These are phyloP conservation scores for Xerocomus alliaceus DNA, from an alignment of 1,284 basidiomycete genomes.

Conservation along the genomic window DNA sequence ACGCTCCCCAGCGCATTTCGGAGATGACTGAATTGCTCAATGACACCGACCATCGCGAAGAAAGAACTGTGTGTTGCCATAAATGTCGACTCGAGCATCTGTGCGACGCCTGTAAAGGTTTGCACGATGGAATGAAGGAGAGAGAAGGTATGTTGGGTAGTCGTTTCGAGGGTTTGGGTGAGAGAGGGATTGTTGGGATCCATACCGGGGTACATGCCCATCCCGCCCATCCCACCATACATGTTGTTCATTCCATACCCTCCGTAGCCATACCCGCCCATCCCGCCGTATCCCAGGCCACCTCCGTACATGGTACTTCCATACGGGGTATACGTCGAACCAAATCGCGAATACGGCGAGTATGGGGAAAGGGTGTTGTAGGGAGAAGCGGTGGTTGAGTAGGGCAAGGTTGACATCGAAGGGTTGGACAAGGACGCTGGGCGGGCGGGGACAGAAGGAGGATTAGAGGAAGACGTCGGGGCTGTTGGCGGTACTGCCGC, in stretches of 20 bases:
- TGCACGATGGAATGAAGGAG: slow-evolving; percentile 95
- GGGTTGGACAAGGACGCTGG: slow-evolving; percentile 48
- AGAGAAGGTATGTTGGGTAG: slow-evolving; percentile 92
- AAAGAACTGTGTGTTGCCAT: slow-evolving; percentile 99
- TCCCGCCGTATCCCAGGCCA: slow-evolving; percentile 43
- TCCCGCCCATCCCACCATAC: slow-evolving; percentile 53
- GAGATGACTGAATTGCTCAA: slow-evolving; percentile 93
- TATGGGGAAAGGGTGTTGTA: slow-evolving; percentile 37
- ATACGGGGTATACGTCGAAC: slow-evolving; percentile 48
- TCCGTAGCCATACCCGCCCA: slow-evolving; percentile 45
- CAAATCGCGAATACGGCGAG: slow-evolving; percentile 56
- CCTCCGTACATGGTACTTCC: slow-evolving; percentile 57
- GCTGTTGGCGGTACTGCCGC: slow-evolving; percentile 29
- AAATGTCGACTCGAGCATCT: slow-evolving; percentile 98
- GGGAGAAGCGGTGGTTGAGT: slow-evolving; percentile 37
- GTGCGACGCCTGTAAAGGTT: slow-evolving; percentile 94
- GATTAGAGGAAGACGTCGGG: slow-evolving; percentile 20
- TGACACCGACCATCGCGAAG: slow-evolving; percentile 98
- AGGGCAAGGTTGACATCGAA: slow-evolving; percentile 40
- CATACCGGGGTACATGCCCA: slow-evolving; percentile 53
- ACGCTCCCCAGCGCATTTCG: slow-evolving; percentile 94
- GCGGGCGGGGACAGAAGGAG: slow-evolving; percentile 46
- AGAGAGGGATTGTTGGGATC: slow-evolving; percentile 67
- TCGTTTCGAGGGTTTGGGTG: slow-evolving; percentile 86
- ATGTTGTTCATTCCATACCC: slow-evolving; percentile 51